A percentile compares a stretch with the other conserved stretches of the same genome.
Evolutionary conservation across 441 rosid species (phyloP).

Genomic region (Erodium trifolium): DNA sequence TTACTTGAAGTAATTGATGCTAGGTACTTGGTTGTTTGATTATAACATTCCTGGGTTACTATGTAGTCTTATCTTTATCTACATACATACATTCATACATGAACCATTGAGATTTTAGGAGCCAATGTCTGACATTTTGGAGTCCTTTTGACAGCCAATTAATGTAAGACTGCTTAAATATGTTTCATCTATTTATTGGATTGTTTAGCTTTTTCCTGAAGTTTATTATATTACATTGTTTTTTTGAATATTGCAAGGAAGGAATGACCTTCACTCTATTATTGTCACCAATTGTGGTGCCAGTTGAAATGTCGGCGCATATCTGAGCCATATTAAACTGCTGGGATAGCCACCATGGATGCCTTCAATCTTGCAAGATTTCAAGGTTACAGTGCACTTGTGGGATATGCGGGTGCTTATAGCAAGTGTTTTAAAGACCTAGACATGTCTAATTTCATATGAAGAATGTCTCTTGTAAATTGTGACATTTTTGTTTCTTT

Average conservation of each 20-base stretch:
- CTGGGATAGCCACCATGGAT: conserved; percentile 5
- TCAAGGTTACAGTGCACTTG: not conserved
- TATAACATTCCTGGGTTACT: not conserved
- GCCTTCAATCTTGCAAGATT: conserved; percentile 2
- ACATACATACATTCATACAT: no score
- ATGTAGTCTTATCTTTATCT: not conserved
- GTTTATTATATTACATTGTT: not conserved
- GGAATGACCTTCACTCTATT: conserved; percentile 5
- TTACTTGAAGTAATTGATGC: not conserved
- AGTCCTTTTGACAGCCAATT: not conserved
- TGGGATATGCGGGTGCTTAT: not conserved
- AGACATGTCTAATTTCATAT: not conserved
- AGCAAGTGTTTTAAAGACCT: not conserved
- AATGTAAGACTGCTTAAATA: conserved; percentile 1
- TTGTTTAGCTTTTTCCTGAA: not conserved
- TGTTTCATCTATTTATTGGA: not conserved
- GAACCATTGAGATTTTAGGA: not conserved
- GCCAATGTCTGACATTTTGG: not conserved
- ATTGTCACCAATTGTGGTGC: not conserved
- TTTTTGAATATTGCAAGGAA: not conserved
- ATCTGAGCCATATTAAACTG: conserved; percentile 7
- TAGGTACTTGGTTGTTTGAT: not conserved
- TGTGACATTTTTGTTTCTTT: not conserved
- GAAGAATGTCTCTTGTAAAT: conserved; percentile 8
- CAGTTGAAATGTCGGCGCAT: not conserved